A percentile compares a stretch with the other conserved stretches of the same genome.
Conservation (phyloP, 768 basidiomycete genomes). For the Tulasnella sp. region DNA sequence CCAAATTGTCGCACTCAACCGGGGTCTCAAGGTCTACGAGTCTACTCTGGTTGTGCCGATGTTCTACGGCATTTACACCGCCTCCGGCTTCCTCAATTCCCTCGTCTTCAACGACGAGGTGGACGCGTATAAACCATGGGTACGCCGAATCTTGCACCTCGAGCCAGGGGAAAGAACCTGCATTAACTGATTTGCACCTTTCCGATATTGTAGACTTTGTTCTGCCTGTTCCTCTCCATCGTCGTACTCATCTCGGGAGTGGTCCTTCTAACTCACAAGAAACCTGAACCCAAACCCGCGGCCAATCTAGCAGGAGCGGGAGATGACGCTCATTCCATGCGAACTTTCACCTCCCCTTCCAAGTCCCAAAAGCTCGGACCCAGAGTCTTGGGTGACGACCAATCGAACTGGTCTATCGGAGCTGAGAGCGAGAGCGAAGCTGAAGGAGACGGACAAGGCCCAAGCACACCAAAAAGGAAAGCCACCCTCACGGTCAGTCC, state of each 20-base stretch:
- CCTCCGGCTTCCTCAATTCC: slow-evolving; percentile 67
- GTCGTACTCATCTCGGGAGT: slow-evolving; percentile 84
- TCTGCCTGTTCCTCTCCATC: slow-evolving; percentile 84
- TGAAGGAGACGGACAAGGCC: slow-evolving; percentile 29
- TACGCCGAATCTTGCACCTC: slow-evolving; percentile 31
- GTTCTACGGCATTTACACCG: slow-evolving; percentile 91
- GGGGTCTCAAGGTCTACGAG: slow-evolving; percentile 84
- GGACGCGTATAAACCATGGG: slow-evolving; percentile 82
- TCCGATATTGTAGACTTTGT: slow-evolving; percentile 43
- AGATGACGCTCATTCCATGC: slow-evolving; percentile 31
- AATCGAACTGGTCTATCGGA: slow-evolving; percentile 62
- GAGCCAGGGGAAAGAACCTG: neutral
- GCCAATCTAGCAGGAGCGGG: slow-evolving; percentile 36
- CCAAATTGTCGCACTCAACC: slow-evolving; percentile 89
- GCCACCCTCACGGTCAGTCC: neutral
- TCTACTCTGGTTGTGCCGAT: slow-evolving; percentile 89
- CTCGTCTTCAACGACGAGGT: slow-evolving; percentile 78
- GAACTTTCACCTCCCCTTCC: slow-evolving; percentile 32
- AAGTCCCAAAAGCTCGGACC: slow-evolving; percentile 1
- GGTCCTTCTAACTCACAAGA: slow-evolving; percentile 89
- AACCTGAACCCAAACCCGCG: slow-evolving; percentile 55
- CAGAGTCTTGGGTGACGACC: slow-evolving; percentile 2
- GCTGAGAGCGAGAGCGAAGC: slow-evolving; percentile 67
- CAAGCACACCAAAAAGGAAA: slow-evolving; percentile 33
- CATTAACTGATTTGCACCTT: neutral